These are phyloP conservation scores for Biancaea sappan DNA, from an alignment of 306 rosid genomes.

Conservation along the genomic window DNA sequence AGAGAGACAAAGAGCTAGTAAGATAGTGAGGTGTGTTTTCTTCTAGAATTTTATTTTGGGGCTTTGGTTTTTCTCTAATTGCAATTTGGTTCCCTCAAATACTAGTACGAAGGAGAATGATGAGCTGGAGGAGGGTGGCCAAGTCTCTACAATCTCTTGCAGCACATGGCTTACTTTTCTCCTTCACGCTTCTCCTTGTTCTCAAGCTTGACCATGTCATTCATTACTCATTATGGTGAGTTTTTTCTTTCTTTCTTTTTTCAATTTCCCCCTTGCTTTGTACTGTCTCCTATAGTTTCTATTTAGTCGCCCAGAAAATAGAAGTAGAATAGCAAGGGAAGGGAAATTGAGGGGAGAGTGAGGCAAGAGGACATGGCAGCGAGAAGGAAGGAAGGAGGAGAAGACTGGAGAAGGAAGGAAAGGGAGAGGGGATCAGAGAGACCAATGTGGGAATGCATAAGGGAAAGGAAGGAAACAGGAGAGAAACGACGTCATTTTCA, in stretches of 20 bases:
- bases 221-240: constrained; percentile 71
- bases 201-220: constrained; percentile 64
- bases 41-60: not conserved
- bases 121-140: constrained; percentile 79
- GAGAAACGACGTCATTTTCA: no score
- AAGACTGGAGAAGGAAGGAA: no score
- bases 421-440: no score
- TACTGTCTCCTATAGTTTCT: not conserved
- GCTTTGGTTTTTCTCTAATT: not conserved
- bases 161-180: constrained; percentile 68
- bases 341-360: no score
- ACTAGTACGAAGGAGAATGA: constrained; percentile 60
- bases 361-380: no score
- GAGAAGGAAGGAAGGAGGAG: no score
- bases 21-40: not conserved
- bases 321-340: not conserved
- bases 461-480: no score
- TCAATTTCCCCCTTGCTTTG: not conserved
- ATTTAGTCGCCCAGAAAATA: constrained; percentile 29
- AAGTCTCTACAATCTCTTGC: constrained; percentile 62
- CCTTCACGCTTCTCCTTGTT: constrained; percentile 65
- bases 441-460: no score
- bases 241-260: not conserved
- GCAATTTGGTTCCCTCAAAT: constrained; percentile 34
- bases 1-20: not conserved